Percentiles rank a stretch among this genome's conserved stretches.
phyloP scores from a whole-genome alignment of 192 early-diverging fungal species.

The Coemansia sp. region DNA sequence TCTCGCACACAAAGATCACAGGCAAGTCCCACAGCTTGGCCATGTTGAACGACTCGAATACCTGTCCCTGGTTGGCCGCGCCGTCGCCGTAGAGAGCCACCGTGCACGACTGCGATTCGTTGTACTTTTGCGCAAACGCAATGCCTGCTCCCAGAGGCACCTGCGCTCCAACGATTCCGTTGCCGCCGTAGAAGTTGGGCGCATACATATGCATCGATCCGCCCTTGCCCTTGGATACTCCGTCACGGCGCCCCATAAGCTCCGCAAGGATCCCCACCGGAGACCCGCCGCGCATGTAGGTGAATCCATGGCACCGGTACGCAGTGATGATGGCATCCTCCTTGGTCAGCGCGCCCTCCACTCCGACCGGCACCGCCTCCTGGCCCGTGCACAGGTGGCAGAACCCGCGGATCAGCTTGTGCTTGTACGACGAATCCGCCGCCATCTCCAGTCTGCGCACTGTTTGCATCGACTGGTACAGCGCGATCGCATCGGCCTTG shows the following conservation, averaged over 20 bases:
- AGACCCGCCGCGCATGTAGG: constrained; percentile 77
- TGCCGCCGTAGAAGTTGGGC: constrained; percentile 94
- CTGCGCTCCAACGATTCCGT: constrained; percentile 99
- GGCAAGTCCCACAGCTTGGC: constrained; percentile 97
- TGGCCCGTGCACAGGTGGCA: constrained; percentile 98
- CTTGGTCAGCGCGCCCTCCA: constrained; percentile 85
- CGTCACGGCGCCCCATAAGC: constrained; percentile 79
- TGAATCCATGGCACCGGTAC: constrained; percentile 98
- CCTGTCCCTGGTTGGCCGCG: constrained; percentile 97
- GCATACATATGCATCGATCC: constrained; percentile 99
- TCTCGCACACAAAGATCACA: constrained; percentile 94
- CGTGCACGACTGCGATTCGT: constrained; percentile 71
- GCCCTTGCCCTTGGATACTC: constrained; percentile 93
- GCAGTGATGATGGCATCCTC: constrained; percentile 96
- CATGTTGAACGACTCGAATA: constrained; percentile 99
- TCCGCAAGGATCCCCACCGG: constrained; percentile 69
- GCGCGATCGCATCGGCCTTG: constrained; percentile 69
- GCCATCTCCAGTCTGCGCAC: constrained; percentile 94
- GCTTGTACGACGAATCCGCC: constrained; percentile 93
- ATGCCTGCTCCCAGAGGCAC: constrained; percentile 81
- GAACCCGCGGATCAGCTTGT: constrained; percentile 96
- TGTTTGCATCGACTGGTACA: constrained; percentile 87
- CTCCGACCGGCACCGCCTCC: constrained; percentile 91
- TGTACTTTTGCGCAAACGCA: constrained; percentile 94
- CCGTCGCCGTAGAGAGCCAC: constrained; percentile 96